A percentile compares a stretch with the other conserved stretches of the same genome.
Evolutionary conservation across 441 rosid genomes (phyloP).

Genomic region (Populus trichocarpa): DNA sequence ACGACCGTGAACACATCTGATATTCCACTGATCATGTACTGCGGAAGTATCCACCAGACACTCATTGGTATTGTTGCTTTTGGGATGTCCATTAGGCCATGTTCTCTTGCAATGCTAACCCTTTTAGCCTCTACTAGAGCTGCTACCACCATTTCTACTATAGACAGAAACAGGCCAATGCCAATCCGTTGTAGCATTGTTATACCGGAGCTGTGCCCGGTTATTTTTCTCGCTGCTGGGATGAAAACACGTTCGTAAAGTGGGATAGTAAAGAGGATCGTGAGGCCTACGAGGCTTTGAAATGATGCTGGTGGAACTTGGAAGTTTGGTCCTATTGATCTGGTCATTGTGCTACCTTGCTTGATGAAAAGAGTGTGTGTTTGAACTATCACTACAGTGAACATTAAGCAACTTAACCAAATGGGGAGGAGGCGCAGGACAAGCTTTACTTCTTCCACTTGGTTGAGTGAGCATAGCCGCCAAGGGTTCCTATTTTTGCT

Average conservation of each 20-base stretch:
- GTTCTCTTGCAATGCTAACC: slow-evolving; percentile 40
- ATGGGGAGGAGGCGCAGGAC: slow-evolving; percentile 66
- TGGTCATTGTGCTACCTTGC: slow-evolving; percentile 68
- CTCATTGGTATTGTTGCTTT: slow-evolving; percentile 57
- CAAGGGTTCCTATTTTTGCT: slow-evolving; percentile 50
- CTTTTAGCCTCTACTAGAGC: slow-evolving; percentile 64
- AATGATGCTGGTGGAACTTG: slow-evolving; percentile 68
- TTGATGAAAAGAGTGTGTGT: slow-evolving; percentile 71
- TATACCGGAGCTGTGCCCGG: slow-evolving; percentile 63
- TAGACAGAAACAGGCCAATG: slow-evolving; percentile 54
- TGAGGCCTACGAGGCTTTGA: slow-evolving; percentile 56
- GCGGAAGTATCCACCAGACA: slow-evolving; percentile 79
- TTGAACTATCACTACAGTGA: slow-evolving; percentile 53
- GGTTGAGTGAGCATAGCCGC: slow-evolving; percentile 69
- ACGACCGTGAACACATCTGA: slow-evolving; percentile 61
- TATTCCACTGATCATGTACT: slow-evolving; percentile 50
- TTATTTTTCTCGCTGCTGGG: slow-evolving; percentile 49
- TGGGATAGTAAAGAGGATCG: slow-evolving; percentile 55
- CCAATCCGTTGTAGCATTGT: slow-evolving; percentile 81
- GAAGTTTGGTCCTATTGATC: slow-evolving; percentile 57
- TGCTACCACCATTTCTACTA: slow-evolving; percentile 45
- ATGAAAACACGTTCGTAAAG: slow-evolving; percentile 62
- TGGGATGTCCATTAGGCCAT: slow-evolving; percentile 48
- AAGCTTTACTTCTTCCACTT: slow-evolving; percentile 84
- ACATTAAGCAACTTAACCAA: slow-evolving; percentile 75